A percentile compares a stretch with the other conserved stretches of the same genome.
Evolutionary conservation across 305 asterid genomes (phyloP).

Genomic region (Stenogyne calaminthoides): DNA sequence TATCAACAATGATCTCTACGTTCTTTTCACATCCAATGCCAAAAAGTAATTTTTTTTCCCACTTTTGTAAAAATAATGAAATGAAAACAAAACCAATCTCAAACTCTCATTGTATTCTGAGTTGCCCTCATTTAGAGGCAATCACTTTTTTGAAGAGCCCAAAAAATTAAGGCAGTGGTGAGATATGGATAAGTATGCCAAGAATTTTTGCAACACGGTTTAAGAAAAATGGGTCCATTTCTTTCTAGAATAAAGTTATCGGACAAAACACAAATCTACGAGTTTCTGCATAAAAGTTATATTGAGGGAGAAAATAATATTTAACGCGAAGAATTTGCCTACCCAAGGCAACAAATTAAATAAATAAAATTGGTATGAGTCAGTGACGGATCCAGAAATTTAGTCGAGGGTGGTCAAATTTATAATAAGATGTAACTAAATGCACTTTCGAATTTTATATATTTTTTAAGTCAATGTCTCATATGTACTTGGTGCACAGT

Average conservation of each 20-base stretch:
- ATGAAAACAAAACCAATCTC: too few relatives aligned
- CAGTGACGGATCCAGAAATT: too few relatives aligned
- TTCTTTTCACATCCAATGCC: background rate
- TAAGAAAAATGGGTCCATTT: background rate
- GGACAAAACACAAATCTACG: background rate
- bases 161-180: background rate
- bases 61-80: background rate
- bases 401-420: too few relatives aligned
- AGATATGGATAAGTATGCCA: background rate
- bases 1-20: background rate
- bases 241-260: background rate
- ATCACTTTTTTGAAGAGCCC: background rate
- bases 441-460: too few relatives aligned
- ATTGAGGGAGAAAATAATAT: background rate
- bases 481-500: too few relatives aligned
- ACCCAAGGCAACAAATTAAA: background rate
- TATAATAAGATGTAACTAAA: too few relatives aligned
- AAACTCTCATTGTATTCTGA: background rate
- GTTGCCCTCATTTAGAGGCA: constrained; percentile 21
- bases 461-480: too few relatives aligned
- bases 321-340: background rate
- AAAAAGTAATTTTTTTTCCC: background rate
- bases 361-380: too few relatives aligned
- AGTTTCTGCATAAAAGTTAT: background rate
- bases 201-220: background rate